phyloP scores from a whole-genome alignment of 441 rosid genomes.

The Sinapis alba region DNA sequence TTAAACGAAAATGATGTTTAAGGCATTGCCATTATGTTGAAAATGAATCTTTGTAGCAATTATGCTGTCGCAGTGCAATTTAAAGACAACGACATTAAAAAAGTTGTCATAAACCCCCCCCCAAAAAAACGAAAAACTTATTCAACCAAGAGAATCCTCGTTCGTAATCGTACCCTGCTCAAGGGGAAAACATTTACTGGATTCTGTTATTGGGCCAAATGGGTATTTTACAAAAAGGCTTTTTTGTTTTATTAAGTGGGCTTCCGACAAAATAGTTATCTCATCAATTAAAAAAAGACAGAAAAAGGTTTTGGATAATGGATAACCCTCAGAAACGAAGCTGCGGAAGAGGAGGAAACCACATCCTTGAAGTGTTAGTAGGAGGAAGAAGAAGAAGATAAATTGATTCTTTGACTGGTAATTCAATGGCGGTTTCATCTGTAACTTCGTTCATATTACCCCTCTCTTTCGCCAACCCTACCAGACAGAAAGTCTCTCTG shows the following conservation, averaged over 20 bases:
- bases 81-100: constrained; percentile 21
- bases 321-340: constrained; percentile 37
- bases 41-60: not conserved
- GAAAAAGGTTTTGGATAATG: constrained; percentile 34
- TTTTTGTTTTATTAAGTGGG: constrained; percentile 6
- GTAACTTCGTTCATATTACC: constrained; percentile 48
- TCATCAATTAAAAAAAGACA: not conserved
- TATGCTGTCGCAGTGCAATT: constrained; percentile 17
- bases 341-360: constrained; percentile 17
- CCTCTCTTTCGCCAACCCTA: constrained; percentile 47
- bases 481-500: constrained; percentile 44
- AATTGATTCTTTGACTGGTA: not conserved
- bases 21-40: not conserved
- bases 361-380: not conserved
- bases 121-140: not conserved
- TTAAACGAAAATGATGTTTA: not conserved
- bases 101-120: no score
- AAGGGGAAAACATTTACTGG: not conserved
- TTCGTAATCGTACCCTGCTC: no score
- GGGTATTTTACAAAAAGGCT: not conserved
- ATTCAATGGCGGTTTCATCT: constrained; percentile 61
- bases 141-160: no score
- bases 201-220: not conserved
- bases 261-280: not conserved
- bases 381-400: constrained; percentile 23